These are phyloP conservation scores for Tillandsia leiboldiana DNA, from an alignment of 176 grass and related monocot species.

Conservation along the genomic window DNA sequence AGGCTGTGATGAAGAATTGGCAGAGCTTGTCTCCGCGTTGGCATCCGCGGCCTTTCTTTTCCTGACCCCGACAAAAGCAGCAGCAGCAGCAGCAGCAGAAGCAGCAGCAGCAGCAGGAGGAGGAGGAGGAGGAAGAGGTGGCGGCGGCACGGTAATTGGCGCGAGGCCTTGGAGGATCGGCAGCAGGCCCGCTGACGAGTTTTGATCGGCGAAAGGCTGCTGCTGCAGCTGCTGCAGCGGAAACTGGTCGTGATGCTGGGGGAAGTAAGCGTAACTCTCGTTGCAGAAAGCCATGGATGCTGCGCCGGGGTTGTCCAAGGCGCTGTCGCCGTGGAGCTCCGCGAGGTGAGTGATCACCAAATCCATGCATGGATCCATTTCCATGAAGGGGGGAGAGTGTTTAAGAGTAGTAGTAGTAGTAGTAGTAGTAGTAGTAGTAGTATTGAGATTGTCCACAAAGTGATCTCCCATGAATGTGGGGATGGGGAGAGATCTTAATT, in stretches of 20 bases:
- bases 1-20: background rate
- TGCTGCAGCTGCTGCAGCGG: background rate
- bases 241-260: background rate
- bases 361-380: slow-evolving; percentile 11
- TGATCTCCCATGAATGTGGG: background rate
- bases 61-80: background rate
- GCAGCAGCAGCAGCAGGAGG: background rate
- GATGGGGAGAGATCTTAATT: background rate
- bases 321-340: slow-evolving; percentile 2
- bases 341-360: slow-evolving; percentile 1
- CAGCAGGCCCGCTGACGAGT: background rate
- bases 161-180: background rate
- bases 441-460: background rate
- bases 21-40: background rate
- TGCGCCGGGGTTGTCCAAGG: slow-evolving; percentile 1
- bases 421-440: too few species aligned
- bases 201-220: background rate
- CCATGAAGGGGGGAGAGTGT: background rate
- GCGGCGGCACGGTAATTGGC: background rate
- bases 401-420: background rate
- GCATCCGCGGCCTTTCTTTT: background rate
- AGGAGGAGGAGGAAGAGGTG: background rate
- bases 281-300: background rate
- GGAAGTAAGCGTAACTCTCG: slow-evolving; percentile 7
- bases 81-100: background rate